Percentiles rank a stretch among this genome's conserved stretches.
Conservation (phyloP, 306 rosid species). For the Argentina anserina region DNA sequence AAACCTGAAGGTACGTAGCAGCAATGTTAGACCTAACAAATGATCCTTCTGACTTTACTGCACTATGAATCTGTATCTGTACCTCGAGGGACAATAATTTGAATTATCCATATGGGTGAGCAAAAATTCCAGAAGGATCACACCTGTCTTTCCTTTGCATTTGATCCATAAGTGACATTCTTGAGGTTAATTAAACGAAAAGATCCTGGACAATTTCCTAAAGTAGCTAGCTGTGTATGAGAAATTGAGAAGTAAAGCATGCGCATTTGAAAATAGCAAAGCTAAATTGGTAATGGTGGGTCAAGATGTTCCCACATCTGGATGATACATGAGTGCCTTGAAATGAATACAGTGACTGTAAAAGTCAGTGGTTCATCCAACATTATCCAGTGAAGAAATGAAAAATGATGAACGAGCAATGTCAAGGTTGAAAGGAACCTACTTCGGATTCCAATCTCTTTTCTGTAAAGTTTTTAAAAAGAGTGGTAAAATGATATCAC, state of each 20-base stretch:
- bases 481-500: background rate
- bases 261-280: slow-evolving; percentile 2
- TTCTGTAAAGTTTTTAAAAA: slow-evolving; percentile 6
- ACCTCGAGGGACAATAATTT: background rate
- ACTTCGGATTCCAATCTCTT: slow-evolving; percentile 2
- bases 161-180: background rate
- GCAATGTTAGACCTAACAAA: background rate
- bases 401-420: background rate
- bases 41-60: background rate
- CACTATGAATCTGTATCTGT: background rate
- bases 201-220: background rate
- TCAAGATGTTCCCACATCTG: background rate
- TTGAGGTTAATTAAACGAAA: background rate
- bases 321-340: background rate
- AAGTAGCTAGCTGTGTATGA: background rate
- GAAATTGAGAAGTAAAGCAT: background rate
- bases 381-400: slow-evolving; percentile 4
- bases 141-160: background rate
- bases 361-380: slow-evolving; percentile 1
- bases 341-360: background rate
- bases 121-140: background rate
- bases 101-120: background rate
- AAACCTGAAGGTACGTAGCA: background rate
- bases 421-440: background rate
- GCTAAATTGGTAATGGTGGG: background rate